These are phyloP conservation scores for Scheffersomyces stambukii DNA, from an alignment of 1,139 yeast species.

Conservation along the genomic window DNA sequence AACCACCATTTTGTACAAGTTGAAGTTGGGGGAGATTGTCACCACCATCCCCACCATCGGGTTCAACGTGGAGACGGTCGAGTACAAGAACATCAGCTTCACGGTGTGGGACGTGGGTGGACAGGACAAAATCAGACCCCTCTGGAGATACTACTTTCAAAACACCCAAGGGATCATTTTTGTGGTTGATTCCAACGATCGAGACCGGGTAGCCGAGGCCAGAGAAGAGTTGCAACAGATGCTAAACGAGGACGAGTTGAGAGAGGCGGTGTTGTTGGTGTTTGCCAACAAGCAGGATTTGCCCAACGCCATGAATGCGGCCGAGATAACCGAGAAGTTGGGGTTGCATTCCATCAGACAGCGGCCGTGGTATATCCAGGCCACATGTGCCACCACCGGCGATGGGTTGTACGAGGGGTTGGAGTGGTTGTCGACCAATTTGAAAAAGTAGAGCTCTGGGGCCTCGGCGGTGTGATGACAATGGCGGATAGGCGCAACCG, in stretches of 20 bases:
- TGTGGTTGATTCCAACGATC: slow-evolving; percentile 37
- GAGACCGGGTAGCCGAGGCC: slow-evolving; percentile 38
- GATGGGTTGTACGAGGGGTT: slow-evolving; percentile 40
- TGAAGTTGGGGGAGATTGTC: slow-evolving; percentile 36
- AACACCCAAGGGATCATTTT: slow-evolving; percentile 38
- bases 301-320: slow-evolving; percentile 41
- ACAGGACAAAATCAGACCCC: slow-evolving; percentile 37
- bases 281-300: slow-evolving; percentile 40
- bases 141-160: slow-evolving; percentile 40
- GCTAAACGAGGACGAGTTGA: slow-evolving; percentile 39
- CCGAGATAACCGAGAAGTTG: slow-evolving; percentile 38
- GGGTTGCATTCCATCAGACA: slow-evolving; percentile 39
- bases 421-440: slow-evolving; percentile 38
- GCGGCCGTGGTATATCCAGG: slow-evolving; percentile 39
- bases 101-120: slow-evolving; percentile 44
- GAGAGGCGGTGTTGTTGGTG: slow-evolving; percentile 36
- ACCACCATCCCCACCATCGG: slow-evolving; percentile 40
- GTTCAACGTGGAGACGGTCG: slow-evolving; percentile 37
- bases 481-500: no score
- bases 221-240: slow-evolving; percentile 39
- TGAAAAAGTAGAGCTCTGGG: slow-evolving; percentile 17
- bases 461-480: neutral
- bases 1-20: slow-evolving; percentile 36
- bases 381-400: slow-evolving; percentile 39
- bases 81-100: slow-evolving; percentile 35